Evolutionary conservation across 371 early-diverging fungal species (phyloP), one percentile per base, ranked within the genome.

Genomic region (Rhizopus stolonifer): DNA sequence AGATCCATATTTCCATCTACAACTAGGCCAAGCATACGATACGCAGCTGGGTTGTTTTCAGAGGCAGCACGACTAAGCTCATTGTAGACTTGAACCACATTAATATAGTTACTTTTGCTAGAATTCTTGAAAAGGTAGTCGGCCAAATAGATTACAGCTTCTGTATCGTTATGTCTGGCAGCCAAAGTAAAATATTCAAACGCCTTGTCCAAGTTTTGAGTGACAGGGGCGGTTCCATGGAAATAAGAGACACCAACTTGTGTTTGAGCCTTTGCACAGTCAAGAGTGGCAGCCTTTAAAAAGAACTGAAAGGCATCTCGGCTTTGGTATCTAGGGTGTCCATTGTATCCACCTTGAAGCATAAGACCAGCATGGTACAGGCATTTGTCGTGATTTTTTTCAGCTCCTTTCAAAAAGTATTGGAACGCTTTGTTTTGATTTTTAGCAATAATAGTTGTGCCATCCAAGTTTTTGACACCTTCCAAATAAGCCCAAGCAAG

Each of bases 61-160:
- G 25, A 25, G 2, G 60, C 60, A 10, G 50, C 29, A 13, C 46
- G 49, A 24, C 40, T 49, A 14, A 60, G 32, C 39, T 60, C 50
- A 1, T 0, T 45, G 26, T 42, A 53, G 8, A 62, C 33, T 1
- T 53, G 49, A 11, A 43, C 4, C 2, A 31, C 22, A 40, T 57
- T 49, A 9, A 61, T 54, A 24, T 39, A 24, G 2, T 29, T 52
- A n/a, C 5, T 11, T 5, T 9, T 46, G 14, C 34, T 9, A 0
- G 5, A 42, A 13, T 53, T 49, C 19, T 62, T 56, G 26, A 62
- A 44, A 22, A 62, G 44, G 19, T 57, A 62, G 23, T 62, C 53
- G 17, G 63, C 63, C 34, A 62, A 39, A 40, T 62, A 62, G 9
- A 53, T 49, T 3, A 57, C 52, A 11, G 63, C 63, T 0, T 53